Percentiles rank a stretch among this genome's conserved stretches.
Conservation (phyloP, 1,139 yeast species). For the Zygotorulaspora mrakii region DNA sequence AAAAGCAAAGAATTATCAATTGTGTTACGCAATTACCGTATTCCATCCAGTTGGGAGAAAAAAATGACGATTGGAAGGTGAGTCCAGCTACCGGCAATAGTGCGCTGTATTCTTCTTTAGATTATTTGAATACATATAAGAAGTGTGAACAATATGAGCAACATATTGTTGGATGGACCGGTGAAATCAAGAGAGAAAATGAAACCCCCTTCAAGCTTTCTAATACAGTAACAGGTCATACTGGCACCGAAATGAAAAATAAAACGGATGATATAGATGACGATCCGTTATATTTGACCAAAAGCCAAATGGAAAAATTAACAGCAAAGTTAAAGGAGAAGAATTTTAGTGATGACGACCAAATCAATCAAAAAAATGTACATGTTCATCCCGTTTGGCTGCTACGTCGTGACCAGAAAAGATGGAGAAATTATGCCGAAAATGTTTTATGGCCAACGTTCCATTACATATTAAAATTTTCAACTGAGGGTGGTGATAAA, state of each 20-base stretch:
- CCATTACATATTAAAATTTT: conserved; percentile 77
- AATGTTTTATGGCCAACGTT: conserved; percentile 89
- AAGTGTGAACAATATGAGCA: conserved; percentile 80
- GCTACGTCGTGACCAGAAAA: conserved; percentile 57
- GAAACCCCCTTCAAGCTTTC: conserved; percentile 3
- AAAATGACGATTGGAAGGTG: conserved; percentile 46
- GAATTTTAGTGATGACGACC: conserved; percentile 40
- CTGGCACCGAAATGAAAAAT: conserved; percentile 16
- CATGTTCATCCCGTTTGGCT: conserved; percentile 85
- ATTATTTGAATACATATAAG: conserved; percentile 45
- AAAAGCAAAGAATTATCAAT: conserved; percentile 35
- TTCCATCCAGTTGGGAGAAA: conserved; percentile 29
- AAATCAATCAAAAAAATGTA: conserved; percentile 40
- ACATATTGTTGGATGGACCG: conserved; percentile 92
- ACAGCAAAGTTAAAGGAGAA: conserved; percentile 25
- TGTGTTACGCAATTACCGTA: conserved; percentile 39
- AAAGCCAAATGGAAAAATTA: conserved; percentile 47
- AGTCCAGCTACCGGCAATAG: conserved; percentile 76
- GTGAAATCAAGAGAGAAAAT: conserved; percentile 51
- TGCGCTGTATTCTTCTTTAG: conserved; percentile 74
- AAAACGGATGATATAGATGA: conserved; percentile 38
- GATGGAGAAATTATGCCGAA: conserved; percentile 91
- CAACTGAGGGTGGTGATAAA: conserved; percentile 61
- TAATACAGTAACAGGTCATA: conserved; percentile 5
- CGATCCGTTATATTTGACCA: conserved; percentile 61